Base-by-base conservation (phyloP, 208 protist species). In the Trypanosoma lewisi region DNA sequence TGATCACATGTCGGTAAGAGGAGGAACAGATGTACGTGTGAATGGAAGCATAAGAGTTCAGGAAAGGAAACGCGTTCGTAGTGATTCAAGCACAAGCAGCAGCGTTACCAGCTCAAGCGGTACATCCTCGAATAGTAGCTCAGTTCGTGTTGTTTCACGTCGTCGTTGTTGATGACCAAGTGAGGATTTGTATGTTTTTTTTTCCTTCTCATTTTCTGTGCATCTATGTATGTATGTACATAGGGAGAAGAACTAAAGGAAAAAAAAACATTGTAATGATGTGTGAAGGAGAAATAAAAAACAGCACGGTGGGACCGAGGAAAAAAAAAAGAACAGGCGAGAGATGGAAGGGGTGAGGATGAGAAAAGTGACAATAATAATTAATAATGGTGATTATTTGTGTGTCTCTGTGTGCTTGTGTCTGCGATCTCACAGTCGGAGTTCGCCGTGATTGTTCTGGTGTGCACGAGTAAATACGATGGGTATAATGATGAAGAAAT, bases 71-170 rank as follows among this genome's bases (percentile, higher is more conserved):
- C 21, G 19, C 21, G 12, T 2, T 39, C 42, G 33, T 30, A 67
- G 27, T 34, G 25, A 44, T 49, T 60, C 12, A 5, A 41, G 42
- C 54, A 55, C 8, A 19, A 57, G n/a, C 11, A 49, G 44, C n/a
- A 58, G 65, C 33, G 36, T 3, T 4, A 58, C 2, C 19, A 45
- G 33, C 19, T 36, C 16, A 12, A 21, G 39, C 23, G 45, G 34
- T n/a, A 27, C 9, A 21, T 61, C 63, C 28, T 72, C 66, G n/a
- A 63, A 72, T 52, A 50, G 44, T 34, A 65, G 66, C 59, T 63
- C 66, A 8, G 56, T 58, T 37, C 36, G 66, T 39, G 30, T 55
- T 8, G 41, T 31, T 21, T 4, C 9, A 9, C 34, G 25, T 41
- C 21, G 36, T 47, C 25, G 30, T 28, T 41, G 5, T 59, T 39